Base-by-base conservation (phyloP, 140 eudicot species). In the Anethum foeniculum region DNA sequence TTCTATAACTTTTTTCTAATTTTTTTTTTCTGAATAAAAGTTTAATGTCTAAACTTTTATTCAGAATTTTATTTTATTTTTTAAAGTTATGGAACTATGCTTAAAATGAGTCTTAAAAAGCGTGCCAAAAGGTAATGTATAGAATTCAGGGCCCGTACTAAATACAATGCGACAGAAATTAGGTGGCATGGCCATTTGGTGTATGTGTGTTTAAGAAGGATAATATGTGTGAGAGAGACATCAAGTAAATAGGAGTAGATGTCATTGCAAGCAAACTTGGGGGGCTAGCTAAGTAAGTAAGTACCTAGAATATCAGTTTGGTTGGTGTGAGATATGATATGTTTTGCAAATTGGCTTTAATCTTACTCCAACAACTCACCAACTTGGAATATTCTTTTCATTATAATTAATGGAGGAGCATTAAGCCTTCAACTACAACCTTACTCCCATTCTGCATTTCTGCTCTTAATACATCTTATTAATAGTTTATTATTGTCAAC, bases 261-360 rank as follows among this genome's bases (percentile, higher is more conserved):
- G 74, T 47, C 36, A 75, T 27, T 68, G 64, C 25, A 90, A 90
- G 88, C 88, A 86, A 88, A 75, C 67, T 39, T 79, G 73, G 19
- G n/a, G 10, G 71, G 67, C 82, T 28, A 68, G 16, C n/a, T n/a
- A n/a, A n/a, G n/a, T n/a, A n/a, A n/a, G 4, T 13, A 30, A 62
- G 73, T 25, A 76, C 72, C 85, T 73, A 27, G 32, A 58, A 68
- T 38, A 38, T 81, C 39, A 64, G 39, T 56, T 51, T 5, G 80
- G 76, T 83, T 76, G 87, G 58, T 80, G 71, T 67, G 43, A 51
- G 54, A 74, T 5, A 44, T 43, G 28, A n/a, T 11, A 12, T 19
- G 18, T 36, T 2, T 16, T 0, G n/a, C 60, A 56, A 18, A 16
- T 30, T 44, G 68, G 58, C 85, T 85, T 85, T 34, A 71, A 74